These are phyloP conservation scores for Amanita thiersii DNA, from an alignment of 768 basidiomycete species.

Conservation along the genomic window DNA sequence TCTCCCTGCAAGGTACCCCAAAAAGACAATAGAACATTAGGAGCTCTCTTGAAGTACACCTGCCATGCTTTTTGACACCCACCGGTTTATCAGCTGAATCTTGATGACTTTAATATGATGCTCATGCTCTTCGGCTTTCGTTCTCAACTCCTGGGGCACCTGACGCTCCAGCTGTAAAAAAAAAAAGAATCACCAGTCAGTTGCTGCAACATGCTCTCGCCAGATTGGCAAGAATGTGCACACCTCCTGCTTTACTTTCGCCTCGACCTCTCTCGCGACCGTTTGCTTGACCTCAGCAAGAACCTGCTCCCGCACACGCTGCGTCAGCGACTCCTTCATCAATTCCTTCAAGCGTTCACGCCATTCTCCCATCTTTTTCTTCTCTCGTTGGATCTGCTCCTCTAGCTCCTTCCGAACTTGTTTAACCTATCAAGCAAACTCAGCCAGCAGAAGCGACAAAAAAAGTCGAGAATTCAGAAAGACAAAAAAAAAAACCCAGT, in stretches of 20 bases:
- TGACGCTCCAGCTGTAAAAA: too few species aligned
- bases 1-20: too few species aligned
- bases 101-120: too few species aligned
- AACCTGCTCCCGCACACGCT: slow-evolving; percentile 29
- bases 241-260: slow-evolving; percentile 21
- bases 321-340: slow-evolving; percentile 33
- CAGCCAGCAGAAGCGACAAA: not conserved
- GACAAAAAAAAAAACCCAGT: not conserved
- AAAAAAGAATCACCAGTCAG: too few species aligned
- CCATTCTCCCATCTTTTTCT: slow-evolving; percentile 26
- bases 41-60: too few species aligned
- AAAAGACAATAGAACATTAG: too few species aligned
- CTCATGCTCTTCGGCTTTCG: too few species aligned
- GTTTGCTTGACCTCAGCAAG: slow-evolving; percentile 24
- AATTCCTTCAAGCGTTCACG: slow-evolving; percentile 25
- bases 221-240: too few species aligned
- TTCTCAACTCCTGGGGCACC: too few species aligned
- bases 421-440: slow-evolving; percentile 27
- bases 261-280: slow-evolving; percentile 28
- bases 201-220: too few species aligned
- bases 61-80: too few species aligned
- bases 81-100: too few species aligned
- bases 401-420: slow-evolving; percentile 27
- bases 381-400: slow-evolving; percentile 30
- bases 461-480: slow-evolving; percentile 8